Base-by-base conservation (phyloP, 176 grass and related monocot genomes). In the Bothriochloa decipiens region DNA sequence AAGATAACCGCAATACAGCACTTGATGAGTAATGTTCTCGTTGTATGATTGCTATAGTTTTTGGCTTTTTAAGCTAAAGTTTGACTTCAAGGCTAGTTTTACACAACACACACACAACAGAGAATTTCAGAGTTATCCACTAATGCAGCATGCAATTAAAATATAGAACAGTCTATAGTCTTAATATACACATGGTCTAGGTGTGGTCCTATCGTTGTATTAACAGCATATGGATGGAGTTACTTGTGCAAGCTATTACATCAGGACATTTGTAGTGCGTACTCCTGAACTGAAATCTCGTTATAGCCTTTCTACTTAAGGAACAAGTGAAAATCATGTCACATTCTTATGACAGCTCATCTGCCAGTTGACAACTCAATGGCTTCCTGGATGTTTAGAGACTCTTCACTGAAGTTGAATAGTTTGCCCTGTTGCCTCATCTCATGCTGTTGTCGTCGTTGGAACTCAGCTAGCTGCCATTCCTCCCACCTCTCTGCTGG, bases 311-410 rank as follows among this genome's bases (percentile, higher is more conserved):
- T 77, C 0, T 60, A 65, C 70, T 52, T 15, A 64, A 66, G 65
- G 22, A 64, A 40, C 35, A 74, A 83, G 27, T 84, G 68, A 60
- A 80, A 67, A 67, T 69, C 36, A 65, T 83, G 63, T 36, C 53
- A 64, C 14, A 25, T 64, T 79, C 18, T 11, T 60, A 73, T 81
- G 61, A 88, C 25, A 77, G 65, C 57, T 87, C 82, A 95, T 94
- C 92, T 92, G 46, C 76, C 90, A 73, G 68, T 57, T 75, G 94
- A 97, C 65, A 97, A 86, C 66, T 91, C 92, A 49, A 92, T 87
- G 47, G 92, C 86, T 87, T 92, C 74, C 68, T 85, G 75, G 76
- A 85, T 88, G 78, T 85, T 86, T 15, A 83, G 84, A 43, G 95
- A 91, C 29, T 86, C 88, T 70, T 97, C 90, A 70, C 78, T 91